Percentiles rank a stretch among this genome's conserved stretches.
Evolutionary conservation across 2,329 filamentous ascomycete genomes (phyloP).

Genomic region (Aspergillus felis): DNA sequence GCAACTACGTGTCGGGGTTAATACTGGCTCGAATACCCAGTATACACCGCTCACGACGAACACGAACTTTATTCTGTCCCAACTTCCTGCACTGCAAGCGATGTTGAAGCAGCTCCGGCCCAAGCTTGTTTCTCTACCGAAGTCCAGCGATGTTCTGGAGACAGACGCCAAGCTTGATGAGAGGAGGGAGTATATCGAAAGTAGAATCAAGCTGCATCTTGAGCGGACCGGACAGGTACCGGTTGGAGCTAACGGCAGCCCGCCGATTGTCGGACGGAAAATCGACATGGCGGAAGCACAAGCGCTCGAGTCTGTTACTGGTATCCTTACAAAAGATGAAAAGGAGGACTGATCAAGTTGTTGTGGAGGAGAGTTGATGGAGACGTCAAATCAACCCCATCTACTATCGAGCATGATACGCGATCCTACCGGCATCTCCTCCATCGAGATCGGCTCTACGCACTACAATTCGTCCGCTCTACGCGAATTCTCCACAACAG

Average conservation of each 20-base stretch:
- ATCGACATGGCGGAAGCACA: slow-evolving; percentile 39
- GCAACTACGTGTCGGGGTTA: slow-evolving; percentile 43
- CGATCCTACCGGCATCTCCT: neutral
- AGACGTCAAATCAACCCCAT: neutral
- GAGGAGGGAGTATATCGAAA: slow-evolving; percentile 77
- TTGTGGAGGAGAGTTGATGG: slow-evolving; percentile 3
- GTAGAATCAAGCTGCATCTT: slow-evolving; percentile 70
- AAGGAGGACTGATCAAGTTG: slow-evolving; percentile 4
- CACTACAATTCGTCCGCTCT: neutral
- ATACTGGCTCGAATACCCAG: slow-evolving; percentile 31
- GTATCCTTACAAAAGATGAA: slow-evolving; percentile 30
- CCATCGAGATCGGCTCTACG: neutral
- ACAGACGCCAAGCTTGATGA: slow-evolving; percentile 61
- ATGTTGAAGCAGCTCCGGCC: slow-evolving; percentile 66
- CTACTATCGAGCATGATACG: neutral
- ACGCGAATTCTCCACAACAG: neutral
- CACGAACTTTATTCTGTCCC: slow-evolving; percentile 70
- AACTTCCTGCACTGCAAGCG: slow-evolving; percentile 72
- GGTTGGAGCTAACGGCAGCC: slow-evolving; percentile 29
- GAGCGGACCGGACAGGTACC: slow-evolving; percentile 51
- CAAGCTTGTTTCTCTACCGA: slow-evolving; percentile 50
- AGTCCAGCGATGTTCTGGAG: slow-evolving; percentile 33
- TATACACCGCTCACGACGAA: slow-evolving; percentile 43
- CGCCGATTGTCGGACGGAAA: slow-evolving; percentile 36
- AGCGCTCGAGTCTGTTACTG: slow-evolving; percentile 38